Base-by-base conservation (phyloP, 2,329 filamentous ascomycete genomes). In the Curvularia hawaiiensis region DNA sequence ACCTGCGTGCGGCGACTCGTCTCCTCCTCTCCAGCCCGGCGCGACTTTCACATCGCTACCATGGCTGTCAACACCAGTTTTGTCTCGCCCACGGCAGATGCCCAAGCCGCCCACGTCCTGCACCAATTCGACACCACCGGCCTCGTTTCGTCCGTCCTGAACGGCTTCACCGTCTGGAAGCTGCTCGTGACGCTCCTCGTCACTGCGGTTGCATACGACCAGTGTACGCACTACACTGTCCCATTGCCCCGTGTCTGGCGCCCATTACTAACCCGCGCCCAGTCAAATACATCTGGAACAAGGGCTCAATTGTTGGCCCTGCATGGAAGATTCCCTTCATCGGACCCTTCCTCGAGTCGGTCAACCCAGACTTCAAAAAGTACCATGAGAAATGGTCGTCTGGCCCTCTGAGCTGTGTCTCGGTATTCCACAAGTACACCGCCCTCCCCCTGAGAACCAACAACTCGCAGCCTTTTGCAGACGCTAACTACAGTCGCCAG, bases 321-420 rank as follows among this genome's bases (percentile, higher is more conserved):
- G 59, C 73, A 26, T 78, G 75, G 73, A 82, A 82, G 66, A 74
- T 78, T 41, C 80, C 80, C 55, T 82, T 82, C 70, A 79, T 98
- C 76, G 95, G 95, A n/a, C 94, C 95, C 5, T 98, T 99, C 78
- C 84, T 98, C 56, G 83, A 97, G 74, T 97, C 92, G 28, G 83
- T 98, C 69, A 88, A 96, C 77, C 95, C 95, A 56, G 91, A 94
- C 72, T 98, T 97, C 76, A 87, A 89, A 60, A 86, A 93, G 72
- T 99, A 99, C 81, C 85, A 93, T 76, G 88, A 84, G 60, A 97
- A 98, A 83, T 99, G 95, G 95, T 78, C 84, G 69, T 96, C 92
- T 73, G 95, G 91, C 46, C 89, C 91, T 47, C 83, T 99, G 68
- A 97, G 93, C 83, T 99, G 95, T 74, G 95, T 99, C 61, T 97